These are phyloP conservation scores for Candida labiduridarum DNA, from an alignment of 1,139 yeast species.

Conservation along the genomic window DNA sequence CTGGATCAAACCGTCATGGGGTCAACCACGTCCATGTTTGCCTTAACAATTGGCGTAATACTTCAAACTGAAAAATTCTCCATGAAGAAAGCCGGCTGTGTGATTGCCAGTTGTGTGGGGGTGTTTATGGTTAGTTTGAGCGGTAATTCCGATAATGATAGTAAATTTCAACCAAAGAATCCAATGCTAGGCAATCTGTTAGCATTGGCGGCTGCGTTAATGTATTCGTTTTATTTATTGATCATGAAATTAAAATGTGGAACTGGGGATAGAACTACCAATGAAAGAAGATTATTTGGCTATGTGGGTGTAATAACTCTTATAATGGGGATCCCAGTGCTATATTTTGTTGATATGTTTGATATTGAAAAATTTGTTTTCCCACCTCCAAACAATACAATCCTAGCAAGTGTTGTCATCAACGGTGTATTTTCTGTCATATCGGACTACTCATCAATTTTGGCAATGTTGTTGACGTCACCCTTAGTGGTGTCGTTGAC, in stretches of 20 bases:
- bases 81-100: constrained; percentile 45
- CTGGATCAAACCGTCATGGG: constrained; percentile 56
- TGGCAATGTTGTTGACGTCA: constrained; percentile 55
- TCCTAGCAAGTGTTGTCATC: constrained; percentile 36
- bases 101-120: constrained; percentile 47
- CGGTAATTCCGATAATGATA: constrained; percentile 23
- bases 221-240: constrained; percentile 49
- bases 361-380: constrained; percentile 43
- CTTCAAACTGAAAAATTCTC: constrained; percentile 46
- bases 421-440: constrained; percentile 50
- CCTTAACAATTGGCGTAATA: constrained; percentile 45
- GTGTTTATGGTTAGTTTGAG: constrained; percentile 50
- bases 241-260: constrained; percentile 49
- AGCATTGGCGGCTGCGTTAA: constrained; percentile 49
- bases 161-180: constrained; percentile 36
- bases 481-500: constrained; percentile 57
- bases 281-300: constrained; percentile 52
- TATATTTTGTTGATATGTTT: constrained; percentile 32
- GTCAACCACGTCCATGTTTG: constrained; percentile 54
- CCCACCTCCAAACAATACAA: constrained; percentile 41
- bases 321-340: constrained; percentile 39
- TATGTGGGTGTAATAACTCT: constrained; percentile 47
- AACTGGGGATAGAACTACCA: constrained; percentile 42
- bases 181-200: constrained; percentile 48
- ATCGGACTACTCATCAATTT: constrained; percentile 51